Evolutionary conservation across 2,329 filamentous ascomycete species (phyloP).

Genomic region (Sclerotinia nivalis): DNA sequence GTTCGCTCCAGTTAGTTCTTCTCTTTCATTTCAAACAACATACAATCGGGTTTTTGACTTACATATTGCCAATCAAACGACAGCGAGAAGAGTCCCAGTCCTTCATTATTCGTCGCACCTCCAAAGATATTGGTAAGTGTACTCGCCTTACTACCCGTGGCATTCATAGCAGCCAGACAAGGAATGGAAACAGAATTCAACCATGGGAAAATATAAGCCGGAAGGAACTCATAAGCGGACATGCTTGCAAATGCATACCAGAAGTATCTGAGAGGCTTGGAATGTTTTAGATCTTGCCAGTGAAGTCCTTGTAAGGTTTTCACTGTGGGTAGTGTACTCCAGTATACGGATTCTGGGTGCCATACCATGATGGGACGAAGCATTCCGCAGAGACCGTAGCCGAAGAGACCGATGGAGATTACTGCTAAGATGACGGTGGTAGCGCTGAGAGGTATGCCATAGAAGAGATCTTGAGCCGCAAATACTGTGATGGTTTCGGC

Average conservation of each 20-base stretch:
- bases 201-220: slow-evolving; percentile 50
- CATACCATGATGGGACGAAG: slow-evolving; percentile 49
- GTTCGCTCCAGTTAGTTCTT: slow-evolving; percentile 14
- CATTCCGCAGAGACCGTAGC: slow-evolving; percentile 52
- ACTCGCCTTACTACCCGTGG: slow-evolving; percentile 36
- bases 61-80: slow-evolving; percentile 51
- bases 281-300: slow-evolving; percentile 43
- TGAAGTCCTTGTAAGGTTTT: slow-evolving; percentile 46
- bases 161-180: slow-evolving; percentile 48
- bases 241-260: slow-evolving; percentile 46
- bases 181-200: slow-evolving; percentile 48
- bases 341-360: slow-evolving; percentile 53
- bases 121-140: slow-evolving; percentile 52
- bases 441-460: slow-evolving; percentile 45
- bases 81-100: slow-evolving; percentile 46
- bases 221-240: slow-evolving; percentile 51
- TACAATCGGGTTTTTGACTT: slow-evolving; percentile 36
- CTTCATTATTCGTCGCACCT: slow-evolving; percentile 49
- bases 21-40: background rate
- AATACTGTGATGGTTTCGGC: slow-evolving; percentile 46
- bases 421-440: slow-evolving; percentile 48
- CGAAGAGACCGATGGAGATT: slow-evolving; percentile 51
- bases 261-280: slow-evolving; percentile 46
- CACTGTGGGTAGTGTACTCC: slow-evolving; percentile 44
- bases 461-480: slow-evolving; percentile 51